A percentile compares a stretch with the other conserved stretches of the same genome.
These are phyloP conservation scores for Citrullus amarus DNA, from an alignment of 306 rosid genomes.

Conservation along the genomic window DNA sequence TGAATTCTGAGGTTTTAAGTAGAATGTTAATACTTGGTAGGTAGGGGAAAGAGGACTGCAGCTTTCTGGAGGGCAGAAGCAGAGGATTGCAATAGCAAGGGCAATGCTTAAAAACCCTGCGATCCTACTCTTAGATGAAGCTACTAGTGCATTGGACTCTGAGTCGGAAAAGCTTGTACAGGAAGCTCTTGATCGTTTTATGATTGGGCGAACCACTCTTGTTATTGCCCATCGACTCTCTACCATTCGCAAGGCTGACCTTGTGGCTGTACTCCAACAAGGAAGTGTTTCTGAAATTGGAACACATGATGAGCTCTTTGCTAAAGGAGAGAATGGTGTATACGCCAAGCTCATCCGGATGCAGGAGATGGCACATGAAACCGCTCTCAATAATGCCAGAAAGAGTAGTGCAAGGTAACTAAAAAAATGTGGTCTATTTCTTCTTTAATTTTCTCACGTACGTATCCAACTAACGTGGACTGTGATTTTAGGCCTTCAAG, in stretches of 20 bases:
- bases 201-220: slow-evolving; percentile 92
- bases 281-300: slow-evolving; percentile 88
- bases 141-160: slow-evolving; percentile 97
- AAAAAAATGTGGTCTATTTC: not conserved
- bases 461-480: not conserved
- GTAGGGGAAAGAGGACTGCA: slow-evolving; percentile 97
- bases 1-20: slow-evolving; percentile 1
- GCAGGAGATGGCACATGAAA: slow-evolving; percentile 92
- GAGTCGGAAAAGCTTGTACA: slow-evolving; percentile 96
- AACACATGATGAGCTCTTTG: slow-evolving; percentile 80
- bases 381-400: slow-evolving; percentile 82
- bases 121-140: slow-evolving; percentile 83
- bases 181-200: slow-evolving; percentile 96
- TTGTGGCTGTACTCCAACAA: slow-evolving; percentile 74
- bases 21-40: slow-evolving; percentile 36
- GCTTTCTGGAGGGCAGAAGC: slow-evolving; percentile 98
- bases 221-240: slow-evolving; percentile 92
- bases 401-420: slow-evolving; percentile 93
- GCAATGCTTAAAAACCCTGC: slow-evolving; percentile 99
- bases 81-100: slow-evolving; percentile 97
- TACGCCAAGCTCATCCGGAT: slow-evolving; percentile 86
- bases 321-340: slow-evolving; percentile 83
- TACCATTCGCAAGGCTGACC: slow-evolving; percentile 88
- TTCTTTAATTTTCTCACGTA: not conserved
- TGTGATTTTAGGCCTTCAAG: slow-evolving; percentile 74